phyloP scores from a whole-genome alignment of 257 asterid species.

The Jaltomata sinuosa region DNA sequence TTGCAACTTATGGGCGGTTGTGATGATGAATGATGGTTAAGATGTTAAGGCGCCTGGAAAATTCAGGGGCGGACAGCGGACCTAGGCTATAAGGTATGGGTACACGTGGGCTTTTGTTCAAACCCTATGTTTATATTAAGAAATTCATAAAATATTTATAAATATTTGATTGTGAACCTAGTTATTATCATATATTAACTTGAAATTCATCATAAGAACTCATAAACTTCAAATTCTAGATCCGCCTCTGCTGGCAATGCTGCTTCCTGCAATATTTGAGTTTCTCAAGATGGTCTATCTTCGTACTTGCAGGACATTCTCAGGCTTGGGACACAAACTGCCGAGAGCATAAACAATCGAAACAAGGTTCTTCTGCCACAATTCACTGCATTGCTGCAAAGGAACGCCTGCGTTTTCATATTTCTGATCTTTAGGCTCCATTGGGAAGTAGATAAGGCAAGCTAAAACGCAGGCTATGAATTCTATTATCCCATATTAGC shows the following conservation, averaged over 20 bases:
- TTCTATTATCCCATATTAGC: neutral
- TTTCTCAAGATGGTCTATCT: neutral
- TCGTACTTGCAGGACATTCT: neutral
- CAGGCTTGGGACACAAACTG: neutral
- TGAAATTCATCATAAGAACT: neutral
- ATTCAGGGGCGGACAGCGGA: neutral
- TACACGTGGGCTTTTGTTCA: neutral
- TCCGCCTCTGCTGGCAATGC: neutral
- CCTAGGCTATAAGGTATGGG: neutral
- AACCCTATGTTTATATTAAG: neutral
- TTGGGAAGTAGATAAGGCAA: neutral
- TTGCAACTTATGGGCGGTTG: slow-evolving; percentile 57
- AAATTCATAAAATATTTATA: neutral
- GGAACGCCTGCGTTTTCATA: neutral
- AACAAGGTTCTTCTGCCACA: neutral
- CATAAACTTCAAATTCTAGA: neutral
- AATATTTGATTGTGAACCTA: neutral
- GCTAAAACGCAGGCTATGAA: neutral
- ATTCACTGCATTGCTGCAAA: neutral
- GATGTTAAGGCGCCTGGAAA: neutral
- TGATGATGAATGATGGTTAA: slow-evolving; percentile 7
- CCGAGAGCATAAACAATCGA: neutral
- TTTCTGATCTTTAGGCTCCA: neutral
- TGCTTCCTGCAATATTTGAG: neutral
- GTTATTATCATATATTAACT: neutral